These are phyloP conservation scores for Oryza punctata DNA, from an alignment of 176 grass and related monocot species.

Conservation along the genomic window DNA sequence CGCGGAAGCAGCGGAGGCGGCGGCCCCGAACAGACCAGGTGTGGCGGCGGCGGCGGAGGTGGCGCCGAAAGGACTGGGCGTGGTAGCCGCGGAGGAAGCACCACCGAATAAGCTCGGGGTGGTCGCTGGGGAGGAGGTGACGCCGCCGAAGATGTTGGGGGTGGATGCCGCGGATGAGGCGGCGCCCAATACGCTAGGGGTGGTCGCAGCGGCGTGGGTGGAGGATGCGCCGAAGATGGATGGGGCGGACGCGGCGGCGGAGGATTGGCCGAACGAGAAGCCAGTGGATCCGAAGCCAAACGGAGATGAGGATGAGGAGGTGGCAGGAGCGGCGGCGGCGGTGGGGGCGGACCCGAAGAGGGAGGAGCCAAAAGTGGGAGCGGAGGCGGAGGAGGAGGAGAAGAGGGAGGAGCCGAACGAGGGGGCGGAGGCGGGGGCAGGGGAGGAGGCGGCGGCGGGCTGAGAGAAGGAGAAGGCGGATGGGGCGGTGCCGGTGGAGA, in stretches of 20 bases:
- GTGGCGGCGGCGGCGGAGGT: constrained; percentile 31
- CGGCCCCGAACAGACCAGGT: constrained; percentile 34
- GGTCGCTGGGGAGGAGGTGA: not conserved
- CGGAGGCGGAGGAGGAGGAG: constrained; percentile 24
- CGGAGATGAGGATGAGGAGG: constrained; percentile 44
- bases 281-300: constrained; percentile 46
- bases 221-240: constrained; percentile 37
- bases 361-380: constrained; percentile 41
- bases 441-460: constrained; percentile 32
- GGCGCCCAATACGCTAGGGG: constrained; percentile 40
- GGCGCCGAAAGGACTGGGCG: constrained; percentile 24
- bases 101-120: constrained; percentile 35
- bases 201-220: constrained; percentile 27
- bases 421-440: constrained; percentile 31
- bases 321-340: constrained; percentile 33
- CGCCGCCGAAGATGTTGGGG: not conserved
- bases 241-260: constrained; percentile 10
- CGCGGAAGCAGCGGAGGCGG: constrained; percentile 33
- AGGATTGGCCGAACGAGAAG: constrained; percentile 37
- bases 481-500: constrained; percentile 30
- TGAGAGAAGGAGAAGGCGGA: constrained; percentile 43
- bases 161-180: constrained; percentile 19
- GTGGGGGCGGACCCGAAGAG: constrained; percentile 42
- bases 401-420: constrained; percentile 41
- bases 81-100: constrained; percentile 28